Percentiles rank a stretch among this genome's conserved stretches.
phyloP scores from a whole-genome alignment of 129 eudicot species.

The Cynara cardunculus region DNA sequence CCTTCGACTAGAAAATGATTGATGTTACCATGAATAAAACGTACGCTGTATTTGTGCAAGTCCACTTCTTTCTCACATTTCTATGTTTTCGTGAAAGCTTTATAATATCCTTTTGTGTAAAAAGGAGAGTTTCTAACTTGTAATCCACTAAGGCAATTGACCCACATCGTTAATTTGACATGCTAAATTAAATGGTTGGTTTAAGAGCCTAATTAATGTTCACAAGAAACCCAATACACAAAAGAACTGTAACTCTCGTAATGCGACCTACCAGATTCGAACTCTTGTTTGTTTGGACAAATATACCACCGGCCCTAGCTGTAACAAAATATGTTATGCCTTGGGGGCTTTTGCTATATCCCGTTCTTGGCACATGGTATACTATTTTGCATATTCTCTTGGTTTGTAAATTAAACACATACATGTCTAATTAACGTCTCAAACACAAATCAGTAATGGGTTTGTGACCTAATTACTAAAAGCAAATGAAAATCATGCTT shows the following conservation, averaged over 20 bases:
- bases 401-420: background rate
- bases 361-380: background rate
- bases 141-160: background rate
- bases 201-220: background rate
- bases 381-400: background rate
- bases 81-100: background rate
- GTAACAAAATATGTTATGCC: background rate
- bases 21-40: slow-evolving; percentile 10
- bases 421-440: background rate
- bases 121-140: background rate
- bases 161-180: background rate
- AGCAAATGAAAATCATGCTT: background rate
- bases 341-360: too few relatives aligned
- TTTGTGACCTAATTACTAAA: too few relatives aligned
- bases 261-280: background rate
- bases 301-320: too few relatives aligned
- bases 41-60: slow-evolving; percentile 12
- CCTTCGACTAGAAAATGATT: slow-evolving; percentile 30
- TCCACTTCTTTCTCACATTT: slow-evolving; percentile 18
- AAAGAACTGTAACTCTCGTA: background rate
- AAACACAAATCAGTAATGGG: background rate
- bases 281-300: background rate
- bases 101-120: background rate
- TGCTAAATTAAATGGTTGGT: background rate
- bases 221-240: background rate